phyloP scores from a whole-genome alignment of 768 basidiomycete species.

The Albatrellus ellisii region DNA sequence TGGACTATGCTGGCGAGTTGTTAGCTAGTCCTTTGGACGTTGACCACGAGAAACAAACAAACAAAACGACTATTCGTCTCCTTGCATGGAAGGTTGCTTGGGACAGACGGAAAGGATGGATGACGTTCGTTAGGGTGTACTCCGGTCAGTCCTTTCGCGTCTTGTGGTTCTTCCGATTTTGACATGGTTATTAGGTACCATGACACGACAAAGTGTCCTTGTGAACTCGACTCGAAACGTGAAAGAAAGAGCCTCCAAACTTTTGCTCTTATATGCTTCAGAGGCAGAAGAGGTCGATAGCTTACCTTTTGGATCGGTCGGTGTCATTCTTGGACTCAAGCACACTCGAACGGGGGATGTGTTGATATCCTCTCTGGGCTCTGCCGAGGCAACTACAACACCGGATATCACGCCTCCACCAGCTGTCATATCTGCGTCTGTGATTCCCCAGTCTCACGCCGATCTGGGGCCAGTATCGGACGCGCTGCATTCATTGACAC shows the following conservation, averaged over 20 bases:
- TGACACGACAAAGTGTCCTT: slow-evolving; percentile 47
- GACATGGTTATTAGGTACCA: slow-evolving; percentile 35
- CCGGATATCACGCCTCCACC: slow-evolving; percentile 53
- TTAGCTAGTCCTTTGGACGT: slow-evolving; percentile 70
- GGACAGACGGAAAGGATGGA: slow-evolving; percentile 79
- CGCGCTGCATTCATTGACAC: slow-evolving; percentile 54
- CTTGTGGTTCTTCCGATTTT: slow-evolving; percentile 4
- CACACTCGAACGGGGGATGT: slow-evolving; percentile 85
- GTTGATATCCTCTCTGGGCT: slow-evolving; percentile 53
- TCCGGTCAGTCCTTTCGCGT: slow-evolving; percentile 40
- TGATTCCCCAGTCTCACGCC: slow-evolving; percentile 68
- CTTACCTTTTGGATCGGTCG: slow-evolving; percentile 72
- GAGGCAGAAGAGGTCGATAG: slow-evolving; percentile 65
- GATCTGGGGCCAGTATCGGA: slow-evolving; percentile 69
- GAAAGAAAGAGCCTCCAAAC: slow-evolving; percentile 61
- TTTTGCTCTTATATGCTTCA: slow-evolving; percentile 69
- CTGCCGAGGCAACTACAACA: too few species aligned
- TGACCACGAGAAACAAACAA: slow-evolving; percentile 27
- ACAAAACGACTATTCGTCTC: slow-evolving; percentile 40
- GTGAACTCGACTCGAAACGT: slow-evolving; percentile 56
- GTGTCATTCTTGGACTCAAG: slow-evolving; percentile 73
- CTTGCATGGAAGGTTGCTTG: slow-evolving; percentile 85
- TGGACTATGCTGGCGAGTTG: slow-evolving; percentile 75
- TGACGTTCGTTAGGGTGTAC: slow-evolving; percentile 86
- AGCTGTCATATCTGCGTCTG: slow-evolving; percentile 76